Evolutionary conservation across 129 eudicot species (phyloP).

Genomic region (Centaurea solstitialis): DNA sequence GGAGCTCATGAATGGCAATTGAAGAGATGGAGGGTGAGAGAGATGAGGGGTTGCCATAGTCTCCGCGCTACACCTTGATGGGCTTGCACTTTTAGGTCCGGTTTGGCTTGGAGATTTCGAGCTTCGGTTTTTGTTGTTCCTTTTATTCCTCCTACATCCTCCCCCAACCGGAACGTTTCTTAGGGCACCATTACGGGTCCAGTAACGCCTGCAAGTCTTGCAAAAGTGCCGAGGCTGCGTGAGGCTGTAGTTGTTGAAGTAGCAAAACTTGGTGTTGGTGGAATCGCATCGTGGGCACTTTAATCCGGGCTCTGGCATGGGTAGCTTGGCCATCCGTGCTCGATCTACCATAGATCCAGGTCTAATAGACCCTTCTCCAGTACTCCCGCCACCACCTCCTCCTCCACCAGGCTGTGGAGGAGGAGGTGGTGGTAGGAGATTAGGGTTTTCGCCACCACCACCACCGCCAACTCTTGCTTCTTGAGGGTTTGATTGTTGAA

Average conservation of each 20-base stretch:
- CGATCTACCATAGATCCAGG: slow-evolving; percentile 81
- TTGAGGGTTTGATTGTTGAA: slow-evolving; percentile 51
- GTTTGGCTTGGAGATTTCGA: slow-evolving; percentile 44
- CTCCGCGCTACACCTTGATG: slow-evolving; percentile 56
- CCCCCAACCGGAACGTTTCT: slow-evolving; percentile 76
- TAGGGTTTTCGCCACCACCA: slow-evolving; percentile 23
- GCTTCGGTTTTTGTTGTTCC: slow-evolving; percentile 48
- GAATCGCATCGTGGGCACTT: slow-evolving; percentile 74
- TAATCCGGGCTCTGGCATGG: slow-evolving; percentile 65
- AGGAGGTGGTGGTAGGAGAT: slow-evolving; percentile 42
- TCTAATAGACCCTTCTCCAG: slow-evolving; percentile 44
- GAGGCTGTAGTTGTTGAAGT: slow-evolving; percentile 77
- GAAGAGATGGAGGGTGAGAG: slow-evolving; percentile 42
- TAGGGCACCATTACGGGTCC: slow-evolving; percentile 66
- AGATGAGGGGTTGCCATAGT: slow-evolving; percentile 38
- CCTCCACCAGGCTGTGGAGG: slow-evolving; percentile 23
- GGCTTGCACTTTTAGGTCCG: slow-evolving; percentile 45
- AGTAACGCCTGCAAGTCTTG: slow-evolving; percentile 69
- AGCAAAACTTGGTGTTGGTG: slow-evolving; percentile 73
- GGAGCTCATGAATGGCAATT: slow-evolving; percentile 57
- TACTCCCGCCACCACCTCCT: slow-evolving; percentile 26
- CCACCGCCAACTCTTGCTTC: slow-evolving; percentile 19
- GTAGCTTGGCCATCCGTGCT: slow-evolving; percentile 61
- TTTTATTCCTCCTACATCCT: slow-evolving; percentile 70
- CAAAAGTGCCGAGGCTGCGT: slow-evolving; percentile 74